phyloP scores from a whole-genome alignment of 2,329 filamentous ascomycete species.

The Colletotrichum costaricense region DNA sequence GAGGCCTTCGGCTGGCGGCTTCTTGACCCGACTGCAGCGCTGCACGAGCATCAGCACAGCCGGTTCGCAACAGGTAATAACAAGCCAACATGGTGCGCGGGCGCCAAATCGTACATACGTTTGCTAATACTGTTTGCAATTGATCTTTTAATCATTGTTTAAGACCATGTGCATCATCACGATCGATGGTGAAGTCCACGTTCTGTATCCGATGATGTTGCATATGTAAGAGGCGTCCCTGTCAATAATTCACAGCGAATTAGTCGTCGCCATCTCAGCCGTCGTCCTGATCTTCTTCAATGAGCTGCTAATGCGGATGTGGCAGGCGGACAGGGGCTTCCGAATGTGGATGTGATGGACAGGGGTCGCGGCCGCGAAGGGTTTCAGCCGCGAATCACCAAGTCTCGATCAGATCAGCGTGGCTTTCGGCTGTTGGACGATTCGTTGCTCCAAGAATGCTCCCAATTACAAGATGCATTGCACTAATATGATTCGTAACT shows the following conservation, averaged over 20 bases:
- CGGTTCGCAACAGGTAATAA: neutral
- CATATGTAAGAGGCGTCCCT: neutral
- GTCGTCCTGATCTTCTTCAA: slow-evolving; percentile 3
- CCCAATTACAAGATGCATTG: slow-evolving; percentile 1
- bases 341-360: slow-evolving; percentile 17
- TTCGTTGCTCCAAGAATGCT: neutral
- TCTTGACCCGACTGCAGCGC: neutral
- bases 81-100: neutral
- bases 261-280: neutral
- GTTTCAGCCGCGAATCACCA: slow-evolving; percentile 26
- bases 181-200: neutral
- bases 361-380: slow-evolving; percentile 7
- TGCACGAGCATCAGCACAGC: neutral
- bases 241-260: neutral
- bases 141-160: neutral
- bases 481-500: neutral
- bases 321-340: slow-evolving; percentile 4
- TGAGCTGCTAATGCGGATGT: neutral
- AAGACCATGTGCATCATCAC: neutral
- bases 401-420: neutral
- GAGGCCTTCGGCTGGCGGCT: neutral
- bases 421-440: neutral
- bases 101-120: neutral
- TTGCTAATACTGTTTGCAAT: slow-evolving; percentile 5
- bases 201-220: neutral